Evolutionary conservation across 2,329 filamentous ascomycete species (phyloP), one percentile per base, ranked within the genome.

Genomic region (Aspergillus piperis): DNA sequence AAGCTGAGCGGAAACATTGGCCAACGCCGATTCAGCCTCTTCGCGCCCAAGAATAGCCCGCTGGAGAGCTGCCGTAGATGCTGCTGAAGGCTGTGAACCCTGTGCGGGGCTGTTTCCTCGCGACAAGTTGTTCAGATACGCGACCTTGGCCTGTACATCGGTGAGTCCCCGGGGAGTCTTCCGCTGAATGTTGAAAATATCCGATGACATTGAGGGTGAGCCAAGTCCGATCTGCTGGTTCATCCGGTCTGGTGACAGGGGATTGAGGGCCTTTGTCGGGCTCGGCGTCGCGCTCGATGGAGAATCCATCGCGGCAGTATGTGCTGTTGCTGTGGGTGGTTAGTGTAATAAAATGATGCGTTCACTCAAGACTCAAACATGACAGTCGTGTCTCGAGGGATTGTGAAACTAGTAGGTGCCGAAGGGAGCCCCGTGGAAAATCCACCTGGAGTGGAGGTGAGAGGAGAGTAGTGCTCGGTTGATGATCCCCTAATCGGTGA

Each of bases 101-200:
- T 66, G 62, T 52, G 65, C 66, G 15, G 75, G 72, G 59, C 74
- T 77, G 38, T 70, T 68, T 57, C 66, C 65, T 58, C 71, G 70
- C 21, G 75, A 77, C n/a, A 82, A 69, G 41, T 71, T 74, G 66
- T 82, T 82, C 53, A 82, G 68, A 59, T 78, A 81, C 5, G 80
- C 80, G 54, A 82, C 79, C 67, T 80, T 81, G 32, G 77, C 69
- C 62, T 81, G 79, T 2, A 82, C 80, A 63, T 81, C 80, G 1
- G 78, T 78, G 10, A 72, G 64, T 1, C 71, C 72, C 42, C 72
- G 72, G 3, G 70, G 66, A 25, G 70, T 73, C 57, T 76, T 78
- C 48, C 73, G 73, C 23, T 77, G 75, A 1, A 74, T 64, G 6
- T 69, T 71, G 8, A 74, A 62, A 1, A 76, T 63, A 17, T 80